Evolutionary conservation across 495 filamentous ascomycete species (phyloP), one percentile per base, ranked within the genome.

Genomic region (Hyaloscypha finlandica): DNA sequence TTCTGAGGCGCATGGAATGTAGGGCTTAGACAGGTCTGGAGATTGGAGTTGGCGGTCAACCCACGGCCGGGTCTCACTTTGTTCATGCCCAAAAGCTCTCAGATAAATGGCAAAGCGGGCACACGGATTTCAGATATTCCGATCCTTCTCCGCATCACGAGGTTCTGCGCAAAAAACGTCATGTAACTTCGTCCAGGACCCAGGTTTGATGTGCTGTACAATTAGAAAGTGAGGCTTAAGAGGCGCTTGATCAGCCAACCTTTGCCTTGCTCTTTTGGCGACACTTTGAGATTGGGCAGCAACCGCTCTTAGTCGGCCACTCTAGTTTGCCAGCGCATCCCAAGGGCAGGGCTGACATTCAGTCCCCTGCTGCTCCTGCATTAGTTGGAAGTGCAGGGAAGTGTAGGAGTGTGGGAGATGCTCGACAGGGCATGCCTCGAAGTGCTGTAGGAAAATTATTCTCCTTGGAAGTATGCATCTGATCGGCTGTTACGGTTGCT

Each of bases 61-160:
- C 25, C 9, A 61, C 45, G 11, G 16, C 11, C 42, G 42, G 16
- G 42, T 48, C 42, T 48, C 42, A 48, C 11, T 48, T 48, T 55
- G 63, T 73, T 68, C 68, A 61, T 70, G 65, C 68, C 70, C 65
- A 69, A 68, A 59, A 59, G 33, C 37, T 39, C 29, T 48, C 29
- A 69, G 16, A 55, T 16, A 32, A 57, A 33, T 42, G 42, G 20
- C 54, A 61, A 69, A 56, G 59, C 65, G 63, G 63, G 52, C 45
- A 19, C 54, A 33, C 59, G 58, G 25, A 45, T 59, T 60, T 39
- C 5, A 42, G 57, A 32, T 48, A 33, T 35, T 6, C 35, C 37
- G 54, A 60, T 29, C 53, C n/a, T 53, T 66, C 60, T 63, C 42
- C 48, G 54, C 57, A 65, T 68, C 66, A 63, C 62, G 59, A 39